A percentile compares a stretch with the other conserved stretches of the same genome.
Evolutionary conservation across 257 asterid species (phyloP).

Genomic region (Sherardia arvensis): DNA sequence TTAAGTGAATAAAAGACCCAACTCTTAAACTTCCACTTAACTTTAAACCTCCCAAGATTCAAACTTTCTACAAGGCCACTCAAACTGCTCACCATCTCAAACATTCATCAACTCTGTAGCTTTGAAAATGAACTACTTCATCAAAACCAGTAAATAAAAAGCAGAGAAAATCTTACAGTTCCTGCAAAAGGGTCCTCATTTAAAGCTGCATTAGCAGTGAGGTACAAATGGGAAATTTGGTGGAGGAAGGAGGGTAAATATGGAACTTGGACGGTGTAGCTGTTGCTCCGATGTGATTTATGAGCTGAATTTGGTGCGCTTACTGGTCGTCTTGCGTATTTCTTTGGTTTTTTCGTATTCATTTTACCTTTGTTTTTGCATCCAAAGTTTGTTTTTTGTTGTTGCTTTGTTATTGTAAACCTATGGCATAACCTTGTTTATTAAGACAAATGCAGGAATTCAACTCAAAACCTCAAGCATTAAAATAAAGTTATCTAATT

Average conservation of each 20-base stretch:
- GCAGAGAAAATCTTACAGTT: conserved; percentile 29
- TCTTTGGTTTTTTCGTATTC: background rate
- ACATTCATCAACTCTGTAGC: conserved; percentile 5
- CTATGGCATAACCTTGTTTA: background rate
- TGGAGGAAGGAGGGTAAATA: conserved; percentile 18
- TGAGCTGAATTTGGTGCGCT: conserved; percentile 22
- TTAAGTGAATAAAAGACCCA: conserved; percentile 55
- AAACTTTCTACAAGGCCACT: conserved; percentile 25
- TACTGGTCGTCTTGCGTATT: background rate
- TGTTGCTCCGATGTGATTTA: conserved; percentile 22
- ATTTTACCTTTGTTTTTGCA: background rate
- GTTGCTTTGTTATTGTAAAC: background rate
- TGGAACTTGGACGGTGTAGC: conserved; percentile 12
- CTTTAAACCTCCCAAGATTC: conserved; percentile 35
- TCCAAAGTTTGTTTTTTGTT: background rate
- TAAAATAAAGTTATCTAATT: background rate
- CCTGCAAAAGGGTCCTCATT: background rate
- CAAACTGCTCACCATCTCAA: conserved; percentile 31
- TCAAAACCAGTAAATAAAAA: background rate
- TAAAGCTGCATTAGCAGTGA: conserved; percentile 10
- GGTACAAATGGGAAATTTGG: conserved; percentile 16
- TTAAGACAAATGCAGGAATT: background rate
- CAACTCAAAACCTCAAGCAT: background rate
- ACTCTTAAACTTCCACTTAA: conserved; percentile 29
- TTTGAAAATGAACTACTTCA: background rate